phyloP scores from a whole-genome alignment of 306 rosid species.

The Abrus pulchellus region DNA sequence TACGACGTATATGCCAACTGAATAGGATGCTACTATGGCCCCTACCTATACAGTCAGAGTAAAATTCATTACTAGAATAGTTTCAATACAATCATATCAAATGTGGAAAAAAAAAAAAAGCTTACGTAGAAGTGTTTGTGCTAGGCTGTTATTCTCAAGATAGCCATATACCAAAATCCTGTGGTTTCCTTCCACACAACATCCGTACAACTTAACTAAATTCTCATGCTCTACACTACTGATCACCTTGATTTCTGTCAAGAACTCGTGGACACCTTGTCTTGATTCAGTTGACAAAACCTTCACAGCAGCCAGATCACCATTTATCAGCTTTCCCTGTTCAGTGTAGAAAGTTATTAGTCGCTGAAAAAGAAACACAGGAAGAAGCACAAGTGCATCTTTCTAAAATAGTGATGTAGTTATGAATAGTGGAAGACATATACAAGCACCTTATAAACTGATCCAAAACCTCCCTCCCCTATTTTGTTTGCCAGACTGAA shows the following conservation, averaged over 20 bases:
- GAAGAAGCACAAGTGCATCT: constrained; percentile 15
- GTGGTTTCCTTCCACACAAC: constrained; percentile 74
- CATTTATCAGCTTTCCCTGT: constrained; percentile 73
- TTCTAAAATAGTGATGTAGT: constrained; percentile 19
- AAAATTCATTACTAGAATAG: constrained; percentile 34
- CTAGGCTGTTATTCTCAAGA: constrained; percentile 88
- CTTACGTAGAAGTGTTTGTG: constrained; percentile 76
- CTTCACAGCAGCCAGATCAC: constrained; percentile 71
- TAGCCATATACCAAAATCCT: constrained; percentile 89
- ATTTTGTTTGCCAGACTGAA: constrained; percentile 67
- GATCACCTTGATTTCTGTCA: constrained; percentile 87
- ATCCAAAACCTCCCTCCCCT: constrained; percentile 93
- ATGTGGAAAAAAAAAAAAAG: background rate
- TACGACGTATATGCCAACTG: constrained; percentile 63
- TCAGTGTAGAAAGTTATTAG: constrained; percentile 11
- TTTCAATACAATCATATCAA: constrained; percentile 11
- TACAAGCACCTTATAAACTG: constrained; percentile 73
- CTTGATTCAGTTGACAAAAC: constrained; percentile 75
- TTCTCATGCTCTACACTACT: constrained; percentile 73
- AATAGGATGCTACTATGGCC: constrained; percentile 66
- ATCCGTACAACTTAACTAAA: constrained; percentile 82
- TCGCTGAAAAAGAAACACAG: constrained; percentile 30
- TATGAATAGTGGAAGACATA: background rate
- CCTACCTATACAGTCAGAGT: constrained; percentile 56
- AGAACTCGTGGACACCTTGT: constrained; percentile 76